Evolutionary conservation across 768 basidiomycete genomes (phyloP).

Genomic region (Neoboletus brunneissimus): DNA sequence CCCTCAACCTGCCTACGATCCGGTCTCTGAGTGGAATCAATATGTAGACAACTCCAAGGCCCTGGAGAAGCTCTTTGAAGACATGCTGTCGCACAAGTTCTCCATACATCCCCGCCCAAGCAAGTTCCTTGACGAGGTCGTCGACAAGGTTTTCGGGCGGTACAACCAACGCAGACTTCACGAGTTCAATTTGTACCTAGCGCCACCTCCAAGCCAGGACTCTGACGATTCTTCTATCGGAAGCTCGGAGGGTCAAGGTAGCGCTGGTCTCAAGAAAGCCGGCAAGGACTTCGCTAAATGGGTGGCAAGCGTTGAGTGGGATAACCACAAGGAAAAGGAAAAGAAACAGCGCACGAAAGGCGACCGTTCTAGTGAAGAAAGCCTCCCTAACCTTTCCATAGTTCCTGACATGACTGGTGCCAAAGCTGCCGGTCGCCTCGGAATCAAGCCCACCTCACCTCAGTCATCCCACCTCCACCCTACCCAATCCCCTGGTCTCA

Average conservation of each 20-base stretch:
- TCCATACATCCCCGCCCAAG: constrained; percentile 52
- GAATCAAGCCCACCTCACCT: constrained; percentile 23
- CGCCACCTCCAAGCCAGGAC: constrained; percentile 38
- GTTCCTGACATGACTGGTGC: constrained; percentile 32
- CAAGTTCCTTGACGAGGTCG: constrained; percentile 43
- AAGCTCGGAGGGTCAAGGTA: constrained; percentile 28
- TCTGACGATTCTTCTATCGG: constrained; percentile 19
- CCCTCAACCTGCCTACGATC: constrained; percentile 22
- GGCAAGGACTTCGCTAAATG: constrained; percentile 35
- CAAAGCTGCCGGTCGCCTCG: constrained; percentile 40
- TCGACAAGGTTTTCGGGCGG: constrained; percentile 52
- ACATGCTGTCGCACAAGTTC: constrained; percentile 54
- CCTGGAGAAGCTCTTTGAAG: constrained; percentile 56
- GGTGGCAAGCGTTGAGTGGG: constrained; percentile 37
- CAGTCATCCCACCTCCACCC: constrained; percentile 25
- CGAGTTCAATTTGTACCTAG: constrained; percentile 55
- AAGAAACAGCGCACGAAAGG: constrained; percentile 20
- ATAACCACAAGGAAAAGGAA: constrained; percentile 31
- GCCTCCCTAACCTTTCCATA: constrained; percentile 14
- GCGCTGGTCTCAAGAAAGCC: constrained; percentile 26
- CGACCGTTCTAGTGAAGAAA: constrained; percentile 30
- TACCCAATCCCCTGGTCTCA: constrained; percentile 59
- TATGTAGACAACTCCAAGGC: constrained; percentile 40
- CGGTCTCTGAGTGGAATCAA: constrained; percentile 38
- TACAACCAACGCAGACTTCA: constrained; percentile 42